phyloP scores from a whole-genome alignment of 768 basidiomycete genomes.

The Suillus sp. region DNA sequence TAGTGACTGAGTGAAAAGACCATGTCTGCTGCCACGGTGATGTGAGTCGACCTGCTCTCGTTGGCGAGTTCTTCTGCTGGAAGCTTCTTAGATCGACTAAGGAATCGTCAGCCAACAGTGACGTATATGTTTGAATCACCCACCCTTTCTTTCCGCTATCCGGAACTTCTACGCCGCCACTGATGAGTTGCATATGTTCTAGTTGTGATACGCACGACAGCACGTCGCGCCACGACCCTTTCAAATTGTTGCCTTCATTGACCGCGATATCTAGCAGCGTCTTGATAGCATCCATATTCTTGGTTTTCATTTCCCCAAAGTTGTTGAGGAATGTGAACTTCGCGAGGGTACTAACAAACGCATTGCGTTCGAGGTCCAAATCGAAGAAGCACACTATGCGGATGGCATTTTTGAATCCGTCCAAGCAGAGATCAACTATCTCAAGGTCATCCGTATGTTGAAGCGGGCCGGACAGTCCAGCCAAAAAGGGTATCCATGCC shows the following conservation, averaged over 20 bases:
- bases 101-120: slow-evolving; percentile 15
- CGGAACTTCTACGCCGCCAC: slow-evolving; percentile 82
- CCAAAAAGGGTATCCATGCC: slow-evolving; percentile 98
- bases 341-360: slow-evolving; percentile 92
- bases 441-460: slow-evolving; percentile 96
- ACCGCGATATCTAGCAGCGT: slow-evolving; percentile 91
- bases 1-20: slow-evolving; percentile 96
- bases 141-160: slow-evolving; percentile 83
- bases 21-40: slow-evolving; percentile 99
- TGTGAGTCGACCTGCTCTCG: slow-evolving; percentile 95
- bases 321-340: slow-evolving; percentile 99
- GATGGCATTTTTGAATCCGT: slow-evolving; percentile 97
- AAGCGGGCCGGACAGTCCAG: slow-evolving; percentile 90
- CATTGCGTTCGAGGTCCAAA: slow-evolving; percentile 96
- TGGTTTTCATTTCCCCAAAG: slow-evolving; percentile 97
- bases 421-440: slow-evolving; percentile 86
- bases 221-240: slow-evolving; percentile 96
- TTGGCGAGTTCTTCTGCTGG: slow-evolving; percentile 94
- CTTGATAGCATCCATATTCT: slow-evolving; percentile 99
- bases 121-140: slow-evolving; percentile 27
- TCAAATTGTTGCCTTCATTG: slow-evolving; percentile 94
- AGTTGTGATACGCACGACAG: slow-evolving; percentile 96
- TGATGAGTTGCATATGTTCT: slow-evolving; percentile 98
- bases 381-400: slow-evolving; percentile 97
- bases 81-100: slow-evolving; percentile 53